Evolutionary conservation across 1,284 basidiomycete species (phyloP), one percentile per base, ranked within the genome.

Genomic region (Puccinia brachypodii): DNA sequence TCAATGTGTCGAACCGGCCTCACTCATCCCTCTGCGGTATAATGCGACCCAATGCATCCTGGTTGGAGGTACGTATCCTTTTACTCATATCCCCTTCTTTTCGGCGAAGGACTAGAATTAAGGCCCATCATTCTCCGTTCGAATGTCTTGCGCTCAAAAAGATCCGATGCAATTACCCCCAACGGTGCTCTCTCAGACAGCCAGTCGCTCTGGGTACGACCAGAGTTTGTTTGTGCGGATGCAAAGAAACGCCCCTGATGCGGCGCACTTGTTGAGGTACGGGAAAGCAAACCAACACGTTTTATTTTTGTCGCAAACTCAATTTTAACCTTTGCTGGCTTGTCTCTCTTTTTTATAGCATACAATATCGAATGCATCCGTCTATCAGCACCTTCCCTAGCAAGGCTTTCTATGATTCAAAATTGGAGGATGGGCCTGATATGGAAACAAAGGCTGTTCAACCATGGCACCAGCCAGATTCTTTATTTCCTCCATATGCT

Each of bases 281-380:
- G 89, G 16, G 33, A 60, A 38, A 40, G n/a, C n/a, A 13, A 62
- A 28, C 38, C 11, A 50, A n/a, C 8, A 56, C 28, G 19, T 22
- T 22, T n/a, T 2, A 28, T 84, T 50, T 44, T 53, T 64, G 8
- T 36, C 19, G 31, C 62, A 60, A 19, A 60, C 38, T 72, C 19
- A 62, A 31, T 44, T 68, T 8, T 42, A 42, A 68, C 40, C 64
- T 68, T 44, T 14, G 9, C 38, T 16, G n/a, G 60, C 68, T 8
- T 47, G 40, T 74, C 0, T 74, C 25, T 64, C 28, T 22, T 36
- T 64, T 47, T 53, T 28, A 25, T 83, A 95, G 94, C 84, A 99
- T 99, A 69, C 97, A 99, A 88, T 99, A 99, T 86, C 96, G 97
- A 86, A 99, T 99, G 97, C 96, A 99, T 87, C 96, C 97, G 0